A percentile compares a stretch with the other conserved stretches of the same genome.
phyloP scores from a whole-genome alignment of 2,329 filamentous ascomycete genomes.

The Talaromyces amestolkiae region DNA sequence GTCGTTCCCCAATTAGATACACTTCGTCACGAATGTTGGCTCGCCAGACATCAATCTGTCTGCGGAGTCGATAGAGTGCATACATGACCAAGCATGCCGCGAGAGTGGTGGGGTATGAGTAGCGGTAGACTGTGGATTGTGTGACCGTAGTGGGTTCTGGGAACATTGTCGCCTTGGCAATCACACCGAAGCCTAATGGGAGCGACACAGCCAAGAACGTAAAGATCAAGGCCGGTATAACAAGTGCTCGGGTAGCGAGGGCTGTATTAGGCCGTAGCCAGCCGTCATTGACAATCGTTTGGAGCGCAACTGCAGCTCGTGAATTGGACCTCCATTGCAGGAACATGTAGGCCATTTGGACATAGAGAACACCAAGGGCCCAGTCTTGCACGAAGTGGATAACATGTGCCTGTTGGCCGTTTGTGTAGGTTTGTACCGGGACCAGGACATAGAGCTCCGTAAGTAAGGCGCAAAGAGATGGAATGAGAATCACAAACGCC shows the following conservation, averaged over 20 bases:
- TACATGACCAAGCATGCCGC: constrained; percentile 54
- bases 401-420: constrained; percentile 34
- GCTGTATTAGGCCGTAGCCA: constrained; percentile 75
- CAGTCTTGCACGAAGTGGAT: constrained; percentile 89
- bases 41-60: constrained; percentile 72
- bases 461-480: constrained; percentile 72
- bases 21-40: constrained; percentile 86
- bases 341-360: constrained; percentile 72
- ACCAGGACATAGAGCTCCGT: constrained; percentile 87
- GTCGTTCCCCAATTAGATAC: constrained; percentile 86
- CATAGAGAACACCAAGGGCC: constrained; percentile 87
- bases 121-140: constrained; percentile 55
- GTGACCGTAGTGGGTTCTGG: constrained; percentile 30
- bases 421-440: constrained; percentile 76
- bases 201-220: constrained; percentile 60
- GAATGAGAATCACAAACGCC: constrained; percentile 74
- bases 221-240: constrained; percentile 70
- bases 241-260: constrained; percentile 79
- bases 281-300: constrained; percentile 69
- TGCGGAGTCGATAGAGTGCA: constrained; percentile 36
- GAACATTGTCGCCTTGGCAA: constrained; percentile 47
- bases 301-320: constrained; percentile 70
- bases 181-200: constrained; percentile 61
- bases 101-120: constrained; percentile 69
- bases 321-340: constrained; percentile 67